Evolutionary conservation across 768 basidiomycete species (phyloP), one percentile per base, ranked within the genome.

Genomic region (Tricholoma hemisulphureum): DNA sequence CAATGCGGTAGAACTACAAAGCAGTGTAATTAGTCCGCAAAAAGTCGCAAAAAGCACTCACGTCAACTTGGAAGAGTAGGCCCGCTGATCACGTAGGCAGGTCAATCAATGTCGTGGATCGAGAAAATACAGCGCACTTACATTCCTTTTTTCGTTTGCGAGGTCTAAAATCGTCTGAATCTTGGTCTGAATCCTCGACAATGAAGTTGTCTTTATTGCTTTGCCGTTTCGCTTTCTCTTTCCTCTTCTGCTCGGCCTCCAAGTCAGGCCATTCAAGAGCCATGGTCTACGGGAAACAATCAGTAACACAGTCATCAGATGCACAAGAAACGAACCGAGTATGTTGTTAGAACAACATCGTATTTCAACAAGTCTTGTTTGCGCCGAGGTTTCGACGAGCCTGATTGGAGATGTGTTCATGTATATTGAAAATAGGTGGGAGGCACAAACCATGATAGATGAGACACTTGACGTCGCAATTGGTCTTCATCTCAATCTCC

Each of bases 301-400:
- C 21, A 29, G 11, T 35, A 54, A 32, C 3, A 51, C 16, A 16
- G 8, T 31, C 48, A 28, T 14, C 1, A 29, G 21, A 48, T 21
- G 46, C 2, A n/a, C n/a, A 21, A 31, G 41, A 32, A 16, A 59
- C 73, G 8, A 62, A 81, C 81, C 6, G 69, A 67, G 58, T 73
- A 82, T 1, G 81, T 83, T 1, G 88, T 88, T 32, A 89, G 61
- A 8, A 90, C 81, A 4, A 88, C 75, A 62, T 90, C 86, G 64
- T 83, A 81, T 43, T 79, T 70, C 56, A 79, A 63, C 2, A 92
- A 61, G n/a, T 83, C 77, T 7, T 77, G 71, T 52, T 71, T 73
- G 32, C 66, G 77, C 62, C 73, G 81, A 16, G 76, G 74, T 59
- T 81, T 83, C 13, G 75, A 75, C 1, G 75, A 57, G 1, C 83